Evolutionary conservation across 768 basidiomycete species (phyloP), one percentile per base, ranked within the genome.

Genomic region (Ramaria sp.): DNA sequence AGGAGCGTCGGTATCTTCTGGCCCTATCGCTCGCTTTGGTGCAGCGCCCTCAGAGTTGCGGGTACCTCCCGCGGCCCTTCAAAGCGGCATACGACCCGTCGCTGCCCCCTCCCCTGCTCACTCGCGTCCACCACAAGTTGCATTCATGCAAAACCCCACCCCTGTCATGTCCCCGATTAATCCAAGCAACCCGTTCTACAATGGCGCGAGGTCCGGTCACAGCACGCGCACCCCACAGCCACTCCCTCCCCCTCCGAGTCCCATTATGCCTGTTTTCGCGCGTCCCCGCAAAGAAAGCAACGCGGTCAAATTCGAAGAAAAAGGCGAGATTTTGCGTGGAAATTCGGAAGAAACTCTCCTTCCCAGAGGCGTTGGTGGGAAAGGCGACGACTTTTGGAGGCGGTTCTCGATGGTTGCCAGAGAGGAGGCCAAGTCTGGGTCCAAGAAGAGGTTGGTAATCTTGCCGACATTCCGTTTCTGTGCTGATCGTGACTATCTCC

Each of bases 361-460:
- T 7, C 82, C 85, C 1, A 72, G 71, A 38, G 76, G 85, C 43
- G 37, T 16, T 18, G 85, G 86, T 2, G 79, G 86, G 64, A 78
- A 75, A 48, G 85, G 86, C 0, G 87, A 90, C 61, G 84, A 89
- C 61, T 90, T 91, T 68, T 91, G 88, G 88, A 73, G 85, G 57
- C 74, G 88, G 37, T 91, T 90, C 68, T 86, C 83, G 57, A 88
- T 89, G 73, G 81, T 90, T 58, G 87, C 80, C 8, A 85, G 79
- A 63, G 80, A 82, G 56, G 81, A 85, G 60, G 71, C 69, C 55
- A 62, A 61, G 54, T 73, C 70, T 57, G 64, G 9, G 62, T 73
- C 62, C 79, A 79, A 61, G 73, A 75, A 66, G 68, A 71, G 69
- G 75, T 73, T 50, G 18, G 60, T 58, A 27, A 28, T 16, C 25